These are phyloP conservation scores for Rhodotorula sp. DNA, from an alignment of 1,284 basidiomycete species.

Conservation along the genomic window DNA sequence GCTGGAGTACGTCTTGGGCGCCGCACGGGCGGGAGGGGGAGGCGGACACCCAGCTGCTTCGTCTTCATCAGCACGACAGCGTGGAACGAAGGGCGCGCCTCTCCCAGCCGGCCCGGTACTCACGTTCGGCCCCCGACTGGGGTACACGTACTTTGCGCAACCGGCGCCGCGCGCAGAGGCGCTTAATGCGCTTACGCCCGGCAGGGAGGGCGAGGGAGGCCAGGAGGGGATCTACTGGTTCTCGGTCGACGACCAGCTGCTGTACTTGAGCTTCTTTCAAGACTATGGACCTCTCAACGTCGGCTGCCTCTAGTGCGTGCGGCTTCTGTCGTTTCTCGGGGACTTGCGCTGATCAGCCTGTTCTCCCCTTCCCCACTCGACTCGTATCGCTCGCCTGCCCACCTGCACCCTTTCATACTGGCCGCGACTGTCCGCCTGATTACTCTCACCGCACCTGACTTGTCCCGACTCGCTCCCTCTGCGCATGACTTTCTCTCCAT, in stretches of 20 bases:
- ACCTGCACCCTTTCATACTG: neutral
- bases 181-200: slow-evolving; percentile 26
- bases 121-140: slow-evolving; percentile 37
- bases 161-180: slow-evolving; percentile 30
- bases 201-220: neutral
- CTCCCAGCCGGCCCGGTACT: slow-evolving; percentile 31
- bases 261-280: slow-evolving; percentile 89
- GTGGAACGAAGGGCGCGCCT: neutral
- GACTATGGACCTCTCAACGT: slow-evolving; percentile 94
- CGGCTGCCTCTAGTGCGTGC: slow-evolving; percentile 68
- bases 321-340: too few species aligned
- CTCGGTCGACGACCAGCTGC: slow-evolving; percentile 84
- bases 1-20: neutral
- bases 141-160: slow-evolving; percentile 40
- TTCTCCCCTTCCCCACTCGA: neutral
- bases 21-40: neutral
- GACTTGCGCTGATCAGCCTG: neutral
- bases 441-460: neutral
- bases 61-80: too few species aligned
- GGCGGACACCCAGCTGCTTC: neutral
- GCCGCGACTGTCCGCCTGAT: neutral
- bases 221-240: slow-evolving; percentile 35
- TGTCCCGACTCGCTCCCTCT: neutral
- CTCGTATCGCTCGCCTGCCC: neutral
- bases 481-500: neutral